Percentiles rank a stretch among this genome's conserved stretches.
phyloP scores from a whole-genome alignment of 1,139 yeast genomes.

The Pichia sp. region DNA sequence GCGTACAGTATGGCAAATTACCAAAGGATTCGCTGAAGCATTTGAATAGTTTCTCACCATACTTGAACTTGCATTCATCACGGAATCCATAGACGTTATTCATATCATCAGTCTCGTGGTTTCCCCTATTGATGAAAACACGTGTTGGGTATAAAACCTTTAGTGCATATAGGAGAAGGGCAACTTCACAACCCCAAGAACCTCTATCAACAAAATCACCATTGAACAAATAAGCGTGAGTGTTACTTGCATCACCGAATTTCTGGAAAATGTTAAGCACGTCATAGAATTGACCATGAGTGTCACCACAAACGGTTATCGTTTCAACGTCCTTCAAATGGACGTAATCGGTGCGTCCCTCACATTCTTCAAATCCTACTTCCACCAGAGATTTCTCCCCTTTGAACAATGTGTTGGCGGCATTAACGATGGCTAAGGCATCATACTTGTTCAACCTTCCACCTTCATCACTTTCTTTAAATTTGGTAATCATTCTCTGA shows the following conservation, averaged over 20 bases:
- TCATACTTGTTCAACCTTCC: conserved; percentile 72
- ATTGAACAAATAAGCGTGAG: conserved; percentile 77
- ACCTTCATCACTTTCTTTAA: conserved; percentile 69
- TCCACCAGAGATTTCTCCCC: conserved; percentile 75
- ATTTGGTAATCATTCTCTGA: conserved; percentile 55
- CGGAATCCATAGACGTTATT: conserved; percentile 94
- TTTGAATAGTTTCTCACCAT: conserved; percentile 73
- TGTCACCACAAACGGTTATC: conserved; percentile 92
- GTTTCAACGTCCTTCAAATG: conserved; percentile 24
- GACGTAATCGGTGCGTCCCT: conserved; percentile 14
- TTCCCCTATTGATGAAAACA: conserved; percentile 82
- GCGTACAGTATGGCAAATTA: conserved; percentile 77
- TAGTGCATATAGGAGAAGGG: conserved; percentile 68
- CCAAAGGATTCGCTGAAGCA: conserved; percentile 86
- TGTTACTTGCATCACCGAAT: conserved; percentile 58
- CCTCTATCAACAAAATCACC: conserved; percentile 99
- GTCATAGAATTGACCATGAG: conserved; percentile 95
- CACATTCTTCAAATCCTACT: conserved; percentile 29
- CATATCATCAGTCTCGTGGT: conserved; percentile 97
- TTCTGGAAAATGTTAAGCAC: conserved; percentile 67
- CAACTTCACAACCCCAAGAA: conserved; percentile 97
- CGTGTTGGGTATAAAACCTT: conserved; percentile 72
- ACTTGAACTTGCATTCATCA: conserved; percentile 91
- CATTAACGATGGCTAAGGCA: conserved; percentile 75
- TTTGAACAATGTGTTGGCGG: conserved; percentile 58